A percentile compares a stretch with the other conserved stretches of the same genome.
phyloP scores from a whole-genome alignment of 106 monocot genomes.

The Dendrobium officinale region DNA sequence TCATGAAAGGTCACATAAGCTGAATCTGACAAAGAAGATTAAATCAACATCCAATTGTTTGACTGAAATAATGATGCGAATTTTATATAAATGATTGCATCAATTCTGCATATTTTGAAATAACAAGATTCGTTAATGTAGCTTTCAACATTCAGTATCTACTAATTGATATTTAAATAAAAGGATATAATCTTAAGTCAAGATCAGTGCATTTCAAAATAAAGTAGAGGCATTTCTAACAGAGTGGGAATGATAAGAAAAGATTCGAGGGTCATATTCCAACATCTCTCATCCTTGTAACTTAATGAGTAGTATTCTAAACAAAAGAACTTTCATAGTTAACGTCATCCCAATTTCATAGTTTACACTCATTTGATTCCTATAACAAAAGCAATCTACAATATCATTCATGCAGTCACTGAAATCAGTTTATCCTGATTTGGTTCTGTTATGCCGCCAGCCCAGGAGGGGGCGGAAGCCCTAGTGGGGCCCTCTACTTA shows the following conservation, averaged over 20 bases:
- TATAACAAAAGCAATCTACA: background rate
- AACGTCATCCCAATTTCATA: background rate
- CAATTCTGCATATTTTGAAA: no score
- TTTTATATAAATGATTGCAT: background rate
- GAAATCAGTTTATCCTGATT: no score
- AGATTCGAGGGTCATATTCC: background rate
- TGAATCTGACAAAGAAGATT: background rate
- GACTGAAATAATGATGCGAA: background rate
- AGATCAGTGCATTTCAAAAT: background rate
- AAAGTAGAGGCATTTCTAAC: background rate
- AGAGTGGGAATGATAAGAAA: background rate
- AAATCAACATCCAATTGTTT: background rate
- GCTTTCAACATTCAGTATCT: no score
- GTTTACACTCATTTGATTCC: background rate
- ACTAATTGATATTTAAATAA: no score
- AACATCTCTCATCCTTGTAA: background rate
- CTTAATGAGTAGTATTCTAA: background rate
- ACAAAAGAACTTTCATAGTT: background rate
- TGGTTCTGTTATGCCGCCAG: no score
- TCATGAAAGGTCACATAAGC: conserved; percentile 58
- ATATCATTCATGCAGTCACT: no score
- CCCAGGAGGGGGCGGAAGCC: no score
- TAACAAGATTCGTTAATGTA: no score
- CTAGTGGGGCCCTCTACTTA: no score
- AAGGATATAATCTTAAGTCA: no score